Evolutionary conservation across 495 filamentous ascomycete genomes (phyloP), one percentile per base, ranked within the genome.

Genomic region (Amphirosellinia nigrospora): DNA sequence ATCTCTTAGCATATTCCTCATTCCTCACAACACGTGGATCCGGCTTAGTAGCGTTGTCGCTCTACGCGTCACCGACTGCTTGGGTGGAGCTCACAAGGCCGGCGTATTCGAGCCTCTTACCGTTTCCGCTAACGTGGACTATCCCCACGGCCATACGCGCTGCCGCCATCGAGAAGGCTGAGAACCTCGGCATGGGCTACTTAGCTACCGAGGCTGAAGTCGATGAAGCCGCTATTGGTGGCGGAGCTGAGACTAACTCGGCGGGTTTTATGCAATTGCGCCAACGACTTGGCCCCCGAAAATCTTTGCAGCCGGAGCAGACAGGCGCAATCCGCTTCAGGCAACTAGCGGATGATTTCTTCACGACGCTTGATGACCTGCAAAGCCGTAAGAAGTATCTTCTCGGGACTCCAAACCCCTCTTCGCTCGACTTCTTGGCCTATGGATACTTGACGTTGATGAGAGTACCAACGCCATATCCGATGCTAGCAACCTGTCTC

Each of bases 41-140:
- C 72, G 84, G 88, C 26, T 88, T 96, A 64, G 71, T 96, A 72
- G 89, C 92, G 71, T 88, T 95, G 73, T 94, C 88, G 63, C 90
- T 99, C 72, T 98, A 96, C 81, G 89, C 94, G 75, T 96, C 93
- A 46, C 90, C 89, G 71, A 87, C 91, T 68, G 98, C 97, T 81
- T 99, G 94, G 84, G 83, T 86, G 68, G 75, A 80, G 58, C 77
- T 83, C 45, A 97, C 93, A 41, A 89, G 91, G 9, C 92, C 93
- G 10, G 89, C 92, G 39, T 95, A 91, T 82, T 89, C 88, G 65
- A 77, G 82, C 4, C 86, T 97, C 68, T 88, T 97, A 38, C 89
- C 90, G 26, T 94, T 94, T 84, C 92, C 96, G 10, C 86, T 91
- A 61, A 91, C 92, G 75, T 98, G 93, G 88, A 90, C 90, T 58